Evolutionary conservation across 805 yeast species (phyloP), one percentile per base, ranked within the genome.

Genomic region (Barnettozyma populi): DNA sequence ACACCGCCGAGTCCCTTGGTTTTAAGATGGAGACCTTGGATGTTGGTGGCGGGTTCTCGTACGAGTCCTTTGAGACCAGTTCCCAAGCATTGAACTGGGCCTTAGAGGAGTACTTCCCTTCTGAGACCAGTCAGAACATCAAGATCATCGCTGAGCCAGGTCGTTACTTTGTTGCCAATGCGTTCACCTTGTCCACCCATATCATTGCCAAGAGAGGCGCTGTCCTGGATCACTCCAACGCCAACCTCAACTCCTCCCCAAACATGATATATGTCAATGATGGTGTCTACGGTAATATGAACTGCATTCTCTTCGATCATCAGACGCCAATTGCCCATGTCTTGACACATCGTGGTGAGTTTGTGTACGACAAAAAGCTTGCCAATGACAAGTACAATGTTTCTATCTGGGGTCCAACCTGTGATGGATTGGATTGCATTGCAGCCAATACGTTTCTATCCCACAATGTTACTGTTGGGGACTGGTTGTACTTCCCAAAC

Each of bases 321-420:
- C 97, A 89, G 68, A 72, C 70, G 41, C 96, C 96, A 24, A 62
- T 66, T 36, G 86, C 96, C 10, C 72, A 70, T 53, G 85, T 87
- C 6, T 72, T 90, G 50, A 72, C 79, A 41, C 82, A 80, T 52
- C 65, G 72, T 36, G 74, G 75, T 38, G 62, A 71, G 40, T 78
- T 74, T 62, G 66, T 66, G 51, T 76, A 73, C 56, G 59, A 57
- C 46, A 71, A 65, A 37, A 29, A 42, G 14, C 44, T 32, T 14
- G 36, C 51, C 7, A 36, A 35, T 39, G 7, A 49, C 36, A 62
- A 65, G 37, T 59, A 65, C 53, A 65, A 64, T 39, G 84, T 77
- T 45, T 86, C 96, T 4, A 75, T 94, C 51, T 92, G 99, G 99
- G 99, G 99, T 6, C 99, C 98, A 40, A 92, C 98, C 18, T 92